A percentile compares a stretch with the other conserved stretches of the same genome.
Conservation (phyloP, 768 basidiomycete genomes). For the Lanmaoa rubissima region DNA sequence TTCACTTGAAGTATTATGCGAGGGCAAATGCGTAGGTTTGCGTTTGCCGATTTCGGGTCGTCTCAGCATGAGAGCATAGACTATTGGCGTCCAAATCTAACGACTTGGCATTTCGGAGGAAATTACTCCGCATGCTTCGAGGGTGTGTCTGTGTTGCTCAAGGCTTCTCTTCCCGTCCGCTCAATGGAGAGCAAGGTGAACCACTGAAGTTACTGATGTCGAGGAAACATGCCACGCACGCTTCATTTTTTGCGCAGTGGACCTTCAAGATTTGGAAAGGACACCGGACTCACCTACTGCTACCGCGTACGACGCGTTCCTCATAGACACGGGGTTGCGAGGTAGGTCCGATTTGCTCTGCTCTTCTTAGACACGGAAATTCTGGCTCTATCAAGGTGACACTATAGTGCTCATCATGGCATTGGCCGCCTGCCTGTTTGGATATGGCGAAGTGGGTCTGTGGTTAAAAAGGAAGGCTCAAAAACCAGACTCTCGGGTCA, state of each 20-base stretch:
- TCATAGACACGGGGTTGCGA: constrained; percentile 5
- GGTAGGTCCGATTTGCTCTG: background rate
- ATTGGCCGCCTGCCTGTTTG: constrained; percentile 1
- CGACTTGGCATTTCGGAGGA: background rate
- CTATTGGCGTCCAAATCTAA: background rate
- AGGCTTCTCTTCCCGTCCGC: background rate
- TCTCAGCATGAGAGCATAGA: background rate
- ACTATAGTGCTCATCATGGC: background rate
- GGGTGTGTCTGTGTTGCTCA: background rate
- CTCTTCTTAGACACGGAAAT: no score
- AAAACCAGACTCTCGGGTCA: constrained; percentile 1
- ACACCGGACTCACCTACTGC: constrained; percentile 1
- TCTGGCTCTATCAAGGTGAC: background rate
- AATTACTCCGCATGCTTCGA: background rate
- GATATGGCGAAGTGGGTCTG: background rate
- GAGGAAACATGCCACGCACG: background rate
- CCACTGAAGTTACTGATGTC: background rate
- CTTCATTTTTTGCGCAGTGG: background rate
- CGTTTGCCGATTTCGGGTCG: background rate
- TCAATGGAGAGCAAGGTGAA: background rate
- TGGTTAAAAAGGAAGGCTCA: constrained; percentile 4
- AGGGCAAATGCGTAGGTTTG: constrained; percentile 4
- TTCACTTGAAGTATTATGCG: constrained; percentile 3
- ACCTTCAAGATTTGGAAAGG: background rate
- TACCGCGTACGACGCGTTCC: constrained; percentile 4